Percentiles rank a stretch among this genome's conserved stretches.
These are phyloP conservation scores for Eucalyptus camaldulensis DNA, from an alignment of 345 rosid genomes.

Conservation along the genomic window DNA sequence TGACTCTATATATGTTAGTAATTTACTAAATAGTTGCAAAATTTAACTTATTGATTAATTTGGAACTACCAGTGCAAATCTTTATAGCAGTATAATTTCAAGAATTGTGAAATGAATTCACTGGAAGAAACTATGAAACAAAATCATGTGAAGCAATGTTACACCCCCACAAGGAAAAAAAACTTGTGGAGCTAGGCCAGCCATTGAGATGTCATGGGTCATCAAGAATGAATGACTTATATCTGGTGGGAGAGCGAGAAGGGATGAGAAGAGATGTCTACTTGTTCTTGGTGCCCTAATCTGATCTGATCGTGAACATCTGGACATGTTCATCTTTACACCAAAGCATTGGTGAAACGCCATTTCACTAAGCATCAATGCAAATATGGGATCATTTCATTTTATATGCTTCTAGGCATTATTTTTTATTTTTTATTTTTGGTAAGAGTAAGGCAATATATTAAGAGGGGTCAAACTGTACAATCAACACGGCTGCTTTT, in stretches of 20 bases:
- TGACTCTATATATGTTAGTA: not conserved
- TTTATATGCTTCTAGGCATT: not conserved
- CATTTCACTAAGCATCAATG: not conserved
- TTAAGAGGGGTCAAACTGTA: no score
- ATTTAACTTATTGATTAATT: not conserved
- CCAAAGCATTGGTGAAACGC: not conserved
- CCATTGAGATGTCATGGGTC: not conserved
- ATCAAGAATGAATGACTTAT: not conserved
- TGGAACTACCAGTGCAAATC: not conserved
- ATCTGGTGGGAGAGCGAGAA: not conserved
- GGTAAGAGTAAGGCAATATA: no score
- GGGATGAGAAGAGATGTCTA: not conserved
- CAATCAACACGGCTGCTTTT: not conserved
- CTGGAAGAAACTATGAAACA: not conserved
- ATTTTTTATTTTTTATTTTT: not conserved
- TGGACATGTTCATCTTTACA: not conserved
- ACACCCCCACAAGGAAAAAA: not conserved
- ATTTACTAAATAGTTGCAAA: not conserved
- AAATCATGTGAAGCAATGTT: not conserved
- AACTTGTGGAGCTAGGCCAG: not conserved
- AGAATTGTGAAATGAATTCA: not conserved
- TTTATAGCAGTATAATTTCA: not conserved
- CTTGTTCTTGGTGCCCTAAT: not conserved
- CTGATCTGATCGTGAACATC: not conserved
- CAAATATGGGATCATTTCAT: not conserved